Base-by-base conservation (phyloP, 164 flowering plant species). In the Piper betle region DNA sequence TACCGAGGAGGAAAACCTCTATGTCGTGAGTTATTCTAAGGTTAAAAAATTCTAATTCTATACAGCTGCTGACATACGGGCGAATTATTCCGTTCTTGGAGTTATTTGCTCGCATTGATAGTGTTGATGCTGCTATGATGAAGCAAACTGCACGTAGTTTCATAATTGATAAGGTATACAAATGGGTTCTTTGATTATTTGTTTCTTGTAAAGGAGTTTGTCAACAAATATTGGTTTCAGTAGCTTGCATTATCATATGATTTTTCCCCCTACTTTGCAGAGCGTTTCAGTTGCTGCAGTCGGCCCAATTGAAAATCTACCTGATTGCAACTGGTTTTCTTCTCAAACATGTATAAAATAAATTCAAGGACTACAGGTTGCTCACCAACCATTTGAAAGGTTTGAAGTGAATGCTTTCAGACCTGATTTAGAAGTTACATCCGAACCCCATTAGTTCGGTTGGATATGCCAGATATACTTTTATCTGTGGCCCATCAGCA, bases 261-360 rank as follows among this genome's bases (percentile, higher is more conserved):
- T 17, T n/a, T 12, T 11, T 16, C 33, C 25, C n/a, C 52, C 33
- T 15, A 18, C 18, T 19, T 16, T 60, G 25, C 13, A 41, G 15
- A 46, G 52, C 67, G 46, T 88, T 54, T 91, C 96, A 5, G 79
- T 88, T 66, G 83, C 93, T 17, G 88, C 84, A 37, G 64, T 81
- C 69, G 96, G 96, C 0, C 93, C 93, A 0, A 75, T 86, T 76
- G 80, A 83, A 64, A 69, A 65, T 33, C 68, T 88, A 66, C 91
- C 86, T 1, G 89, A 83, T 70, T 86, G 86, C 85, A 80, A 80
- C 80, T 82, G 91, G 94, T 87, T 84, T 83, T 76, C 90, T 62
- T 57, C 66, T 48, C 61, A 62, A 65, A 68, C 70, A 18, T 18
- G 57, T 39, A 10, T 64, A 62, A 15, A 39, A 50, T 64, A 64